Percentiles rank a stretch among this genome's conserved stretches.
Evolutionary conservation across 371 early-diverging fungal genomes (phyloP).

Genomic region (Thermomucor indicae-seudaticae): DNA sequence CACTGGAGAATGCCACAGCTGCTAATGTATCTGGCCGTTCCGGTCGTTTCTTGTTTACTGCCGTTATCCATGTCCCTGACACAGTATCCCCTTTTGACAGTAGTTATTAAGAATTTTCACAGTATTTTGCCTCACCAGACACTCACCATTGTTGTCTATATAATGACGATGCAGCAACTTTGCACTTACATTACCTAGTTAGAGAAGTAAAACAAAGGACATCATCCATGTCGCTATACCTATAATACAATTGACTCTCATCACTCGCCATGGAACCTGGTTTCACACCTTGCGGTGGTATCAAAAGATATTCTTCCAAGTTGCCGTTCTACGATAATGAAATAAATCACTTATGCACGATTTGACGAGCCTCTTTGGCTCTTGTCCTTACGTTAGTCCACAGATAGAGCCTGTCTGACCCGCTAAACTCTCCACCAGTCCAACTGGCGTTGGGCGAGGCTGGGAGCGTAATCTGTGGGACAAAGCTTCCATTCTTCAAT

Average conservation of each 20-base stretch:
- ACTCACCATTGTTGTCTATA: conserved; percentile 16
- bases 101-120: too few species aligned
- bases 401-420: conserved; percentile 21
- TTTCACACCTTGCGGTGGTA: conserved; percentile 17
- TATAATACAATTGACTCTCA: conserved; percentile 28
- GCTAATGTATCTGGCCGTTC: too few species aligned
- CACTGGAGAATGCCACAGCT: too few species aligned
- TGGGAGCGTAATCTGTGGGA: conserved; percentile 27
- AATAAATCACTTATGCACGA: neutral
- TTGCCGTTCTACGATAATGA: conserved; percentile 25
- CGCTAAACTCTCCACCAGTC: conserved; percentile 30
- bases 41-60: neutral
- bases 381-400: too few species aligned
- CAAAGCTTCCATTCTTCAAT: conserved; percentile 15
- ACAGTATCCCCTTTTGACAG: neutral
- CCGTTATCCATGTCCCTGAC: neutral
- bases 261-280: conserved; percentile 12
- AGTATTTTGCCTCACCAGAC: neutral
- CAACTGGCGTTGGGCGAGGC: conserved; percentile 22
- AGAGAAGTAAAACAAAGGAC: too few species aligned
- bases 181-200: too few species aligned
- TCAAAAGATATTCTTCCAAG: conserved; percentile 23
- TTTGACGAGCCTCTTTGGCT: neutral
- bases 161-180: conserved; percentile 17
- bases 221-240: too few species aligned